Conservation (phyloP, 2,329 filamentous ascomycete species). For the Neoascochyta sp. region DNA sequence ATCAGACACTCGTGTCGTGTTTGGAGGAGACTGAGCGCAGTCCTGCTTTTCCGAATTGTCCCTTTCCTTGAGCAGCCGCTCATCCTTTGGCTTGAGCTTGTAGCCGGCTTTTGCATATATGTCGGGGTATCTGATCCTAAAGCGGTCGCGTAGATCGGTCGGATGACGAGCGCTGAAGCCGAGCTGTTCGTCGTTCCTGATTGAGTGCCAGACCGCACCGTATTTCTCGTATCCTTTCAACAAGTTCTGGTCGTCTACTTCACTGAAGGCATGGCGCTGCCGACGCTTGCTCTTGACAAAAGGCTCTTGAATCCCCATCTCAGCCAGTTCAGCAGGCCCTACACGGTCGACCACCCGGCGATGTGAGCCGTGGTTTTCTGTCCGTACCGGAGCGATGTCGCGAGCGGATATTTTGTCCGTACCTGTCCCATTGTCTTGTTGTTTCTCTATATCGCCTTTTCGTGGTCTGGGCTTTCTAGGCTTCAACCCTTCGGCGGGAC, state of each 20-base stretch:
- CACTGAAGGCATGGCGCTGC: constrained; percentile 54
- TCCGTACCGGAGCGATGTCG: background rate
- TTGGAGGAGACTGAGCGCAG: background rate
- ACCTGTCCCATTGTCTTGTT: too few relatives aligned
- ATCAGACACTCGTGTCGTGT: too few relatives aligned
- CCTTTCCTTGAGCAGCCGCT: constrained; percentile 13
- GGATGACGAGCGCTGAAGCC: constrained; percentile 49
- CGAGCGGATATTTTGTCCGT: background rate
- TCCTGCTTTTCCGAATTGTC: constrained; percentile 8
- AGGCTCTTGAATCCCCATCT: constrained; percentile 49
- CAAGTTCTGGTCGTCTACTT: constrained; percentile 56
- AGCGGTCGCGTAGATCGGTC: constrained; percentile 60
- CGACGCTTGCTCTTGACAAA: constrained; percentile 51
- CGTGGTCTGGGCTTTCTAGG: background rate
- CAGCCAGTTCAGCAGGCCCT: constrained; percentile 31
- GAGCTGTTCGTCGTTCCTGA: constrained; percentile 53
- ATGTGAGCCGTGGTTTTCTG: constrained; percentile 1
- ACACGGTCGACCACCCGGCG: constrained; percentile 14
- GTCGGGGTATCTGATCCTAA: constrained; percentile 57
- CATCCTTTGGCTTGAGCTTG: constrained; percentile 36
- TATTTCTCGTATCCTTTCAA: constrained; percentile 57
- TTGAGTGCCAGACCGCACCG: constrained; percentile 58
- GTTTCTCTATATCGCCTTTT: constrained; percentile 1
- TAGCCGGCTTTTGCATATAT: constrained; percentile 51
- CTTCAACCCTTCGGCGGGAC: constrained; percentile 40